Evolutionary conservation across 2,329 filamentous ascomycete species (phyloP), one percentile per base, ranked within the genome.

Genomic region (Blastomyces parvus): DNA sequence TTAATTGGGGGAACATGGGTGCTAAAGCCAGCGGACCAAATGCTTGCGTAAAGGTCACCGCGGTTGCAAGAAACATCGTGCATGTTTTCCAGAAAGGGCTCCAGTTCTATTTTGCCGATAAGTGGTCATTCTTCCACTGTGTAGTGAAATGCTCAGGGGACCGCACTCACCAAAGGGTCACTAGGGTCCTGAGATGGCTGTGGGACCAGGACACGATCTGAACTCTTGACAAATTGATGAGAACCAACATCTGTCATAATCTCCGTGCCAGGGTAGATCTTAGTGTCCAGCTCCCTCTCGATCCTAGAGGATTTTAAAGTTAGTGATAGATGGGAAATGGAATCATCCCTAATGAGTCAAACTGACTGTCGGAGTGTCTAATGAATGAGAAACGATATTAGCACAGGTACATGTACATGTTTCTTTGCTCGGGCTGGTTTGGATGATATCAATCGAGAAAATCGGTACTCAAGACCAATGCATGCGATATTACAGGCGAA

Each of bases 191-290:
- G 71, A 0, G 78, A 80, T 6, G 81, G 81, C 65, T 83, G 81
- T 33, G 81, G 81, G 11, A 82, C 79, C n/a, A 83, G 72, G 19
- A 81, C 80, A n/a, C 57, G 57, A 59, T 59, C 57, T 17, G 42
- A 59, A 42, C 70, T 69, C 25, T 72, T 87, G 69, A 87, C 83
- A 68, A 88, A 88, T 71, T 87, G 85, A 72, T 86, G 83, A 0
- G 77, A 76, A 25, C 83, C 84, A 46, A 87, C 80, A 77, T 88
- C 82, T 9, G 78, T 74, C 83, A 85, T 85, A 69, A 85, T 77
- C 71, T 85, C 83, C 3, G 83, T 85, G 30, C 83, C 83, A 3
- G 83, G 83, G 50, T 84, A 72, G 63, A 85, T 80, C 65, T 83
- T 80, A 40, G 76, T 77, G 62, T 81, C 75, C 64, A 85, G 78